Percentiles rank a stretch among this genome's conserved stretches.
phyloP scores from a whole-genome alignment of 176 grass and related monocot genomes.

The Oryza longistaminata region DNA sequence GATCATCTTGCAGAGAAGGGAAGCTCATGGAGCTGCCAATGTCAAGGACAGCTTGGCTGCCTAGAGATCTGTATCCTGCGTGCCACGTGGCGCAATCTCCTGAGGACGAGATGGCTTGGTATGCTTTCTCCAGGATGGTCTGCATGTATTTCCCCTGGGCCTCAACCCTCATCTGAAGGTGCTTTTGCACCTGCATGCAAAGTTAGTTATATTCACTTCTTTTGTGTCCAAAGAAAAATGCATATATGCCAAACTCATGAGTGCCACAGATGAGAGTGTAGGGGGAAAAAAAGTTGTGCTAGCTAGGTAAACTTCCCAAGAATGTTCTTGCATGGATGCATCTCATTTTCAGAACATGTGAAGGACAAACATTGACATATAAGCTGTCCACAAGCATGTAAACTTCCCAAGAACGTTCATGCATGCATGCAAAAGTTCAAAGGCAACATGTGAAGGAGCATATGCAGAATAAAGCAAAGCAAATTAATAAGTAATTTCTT shows the following conservation, averaged over 20 bases:
- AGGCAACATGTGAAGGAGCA: constrained; percentile 15
- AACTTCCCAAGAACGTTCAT: constrained; percentile 36
- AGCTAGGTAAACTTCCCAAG: constrained; percentile 50
- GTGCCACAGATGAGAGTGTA: not conserved
- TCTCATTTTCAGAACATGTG: constrained; percentile 17
- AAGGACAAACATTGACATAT: not conserved
- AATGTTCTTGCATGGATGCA: constrained; percentile 28
- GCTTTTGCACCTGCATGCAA: constrained; percentile 82
- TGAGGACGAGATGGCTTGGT: constrained; percentile 50
- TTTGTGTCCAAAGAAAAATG: constrained; percentile 19
- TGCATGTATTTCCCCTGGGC: constrained; percentile 99
- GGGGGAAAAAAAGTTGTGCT: not conserved
- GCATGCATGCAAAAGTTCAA: constrained; percentile 26
- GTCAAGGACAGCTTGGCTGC: constrained; percentile 50
- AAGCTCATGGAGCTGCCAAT: constrained; percentile 59
- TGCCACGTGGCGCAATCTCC: constrained; percentile 48
- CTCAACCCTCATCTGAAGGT: constrained; percentile 92
- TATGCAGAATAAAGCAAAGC: not conserved
- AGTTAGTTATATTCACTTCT: not conserved
- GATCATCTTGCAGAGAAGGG: constrained; percentile 73
- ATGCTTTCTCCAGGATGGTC: constrained; percentile 90
- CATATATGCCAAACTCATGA: constrained; percentile 45
- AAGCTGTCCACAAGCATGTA: constrained; percentile 17
- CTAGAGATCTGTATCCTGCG: constrained; percentile 49
- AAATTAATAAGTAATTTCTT: constrained; percentile 30